These are phyloP conservation scores for Spathaspora boniae DNA, from an alignment of 805 yeast genomes.

Conservation along the genomic window DNA sequence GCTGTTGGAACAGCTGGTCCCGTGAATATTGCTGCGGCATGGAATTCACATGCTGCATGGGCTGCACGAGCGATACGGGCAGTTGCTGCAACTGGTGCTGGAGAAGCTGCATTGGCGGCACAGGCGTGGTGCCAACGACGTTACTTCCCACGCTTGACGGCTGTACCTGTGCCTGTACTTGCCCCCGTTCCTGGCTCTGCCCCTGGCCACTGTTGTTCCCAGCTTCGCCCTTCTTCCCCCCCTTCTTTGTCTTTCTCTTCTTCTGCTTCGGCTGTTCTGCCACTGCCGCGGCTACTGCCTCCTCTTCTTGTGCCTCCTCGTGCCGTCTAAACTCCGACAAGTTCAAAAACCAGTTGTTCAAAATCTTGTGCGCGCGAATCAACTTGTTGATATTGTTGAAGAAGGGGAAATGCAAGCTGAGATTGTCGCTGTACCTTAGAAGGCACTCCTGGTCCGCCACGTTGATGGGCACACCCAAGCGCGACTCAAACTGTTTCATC, in stretches of 20 bases:
- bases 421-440: constrained; percentile 18
- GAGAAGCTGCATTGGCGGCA: not conserved
- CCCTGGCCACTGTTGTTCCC: not conserved
- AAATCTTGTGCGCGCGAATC: constrained; percentile 18
- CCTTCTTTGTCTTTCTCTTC: too few relatives aligned
- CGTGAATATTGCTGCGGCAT: not conserved
- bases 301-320: not conserved
- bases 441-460: constrained; percentile 7
- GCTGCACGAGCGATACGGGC: not conserved
- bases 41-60: not conserved
- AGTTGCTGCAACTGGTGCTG: not conserved
- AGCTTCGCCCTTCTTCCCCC: too few relatives aligned
- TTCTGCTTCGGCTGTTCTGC: too few relatives aligned
- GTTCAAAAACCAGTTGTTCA: constrained; percentile 24
- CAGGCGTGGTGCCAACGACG: not conserved
- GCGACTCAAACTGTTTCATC: constrained; percentile 12
- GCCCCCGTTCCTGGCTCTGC: not conserved
- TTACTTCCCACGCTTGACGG: not conserved
- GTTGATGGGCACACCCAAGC: constrained; percentile 7
- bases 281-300: not conserved
- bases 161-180: not conserved
- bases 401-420: constrained; percentile 23
- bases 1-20: not conserved
- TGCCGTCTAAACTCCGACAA: constrained; percentile 10
- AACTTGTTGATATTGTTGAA: constrained; percentile 26